Base-by-base conservation (phyloP, 2,329 filamentous ascomycete species). In the Endoconidiophora polonica region DNA sequence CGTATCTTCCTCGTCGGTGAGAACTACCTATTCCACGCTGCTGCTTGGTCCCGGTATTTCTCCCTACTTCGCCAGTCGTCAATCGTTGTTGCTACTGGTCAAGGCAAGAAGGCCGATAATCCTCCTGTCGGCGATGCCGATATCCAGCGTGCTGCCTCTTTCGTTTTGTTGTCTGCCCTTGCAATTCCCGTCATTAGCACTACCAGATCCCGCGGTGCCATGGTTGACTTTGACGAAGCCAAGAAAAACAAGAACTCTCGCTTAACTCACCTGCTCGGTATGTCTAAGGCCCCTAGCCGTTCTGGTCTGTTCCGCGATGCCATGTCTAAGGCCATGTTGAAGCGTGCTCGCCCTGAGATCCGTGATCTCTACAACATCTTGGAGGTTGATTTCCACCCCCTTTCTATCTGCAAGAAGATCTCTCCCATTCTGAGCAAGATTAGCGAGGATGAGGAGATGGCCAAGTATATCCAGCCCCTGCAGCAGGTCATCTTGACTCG, bases 151-250 rank as follows among this genome's bases (percentile, higher is more conserved):
- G 86, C 87, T 53, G 90, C 91, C 16, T 96, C 91, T 0, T 96
- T 94, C 59, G 93, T 98, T 52, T 76, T 98, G 44, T 72, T 98
- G 48, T 94, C 91, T 18, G 90, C 91, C 46, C 79, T 98, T 49
- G 83, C 91, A n/a, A 98, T 98, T 56, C 91, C 91, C 10, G 91
- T 98, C 68, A 98, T 98, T 68, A 98, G 91, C 78, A 96, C 91
- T 43, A 88, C 88, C 24, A 81, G 91, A 61, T 98, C 91, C 49
- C 86, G 91, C 44, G 91, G 91, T 62, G 91, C 90, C 54, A 80
- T 98, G 66, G 84, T 96, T 46, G 91, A 98, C 65, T 88, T 94
- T 52, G 91, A 98, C 58, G 88, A 96, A 69, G 87, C 86, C 44
- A 83, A 84, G 67, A 96, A 94, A 76, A 96, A 91, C 75, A 96